Base-by-base conservation (phyloP, 768 basidiomycete genomes). In the Leucogyrophana mollusca region DNA sequence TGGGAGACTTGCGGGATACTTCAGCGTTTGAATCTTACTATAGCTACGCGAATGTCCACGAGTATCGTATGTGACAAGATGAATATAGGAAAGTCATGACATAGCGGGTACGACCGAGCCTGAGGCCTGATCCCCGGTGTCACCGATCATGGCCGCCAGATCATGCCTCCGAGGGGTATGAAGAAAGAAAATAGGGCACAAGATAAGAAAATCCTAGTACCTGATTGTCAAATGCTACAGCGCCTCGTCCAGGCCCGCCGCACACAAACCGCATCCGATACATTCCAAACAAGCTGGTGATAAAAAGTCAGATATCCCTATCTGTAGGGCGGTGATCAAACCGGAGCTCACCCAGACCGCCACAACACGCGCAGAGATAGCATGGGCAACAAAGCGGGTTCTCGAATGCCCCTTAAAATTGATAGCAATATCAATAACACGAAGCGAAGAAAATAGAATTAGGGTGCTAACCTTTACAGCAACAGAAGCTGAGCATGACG, bases 351-450 rank as follows among this genome's bases (percentile, higher is more conserved):
- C 82, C 79, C 14, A 85, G 70, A 32, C 84, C 84, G 46, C 84
- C 83, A 46, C 83, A 85, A 59, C 82, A 85, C 4, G 84, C 84
- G 51, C 84, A 86, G 7, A 85, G 69, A 59, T 87, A 87, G 56
- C 84, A 85, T 1, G 84, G 84, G 53, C 82, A 84, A 53, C 82
- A 85, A 0, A 76, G 65, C 2, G 83, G 83, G 47, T 86, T 86
- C 49, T 78, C 56, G 55, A 83, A 85, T 0, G 76, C 59, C 13
- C 76, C 79, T 80, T 39, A 17, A 38, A 42, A 47, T 10, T 18
- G 34, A 24, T 32, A 38, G 36, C 17, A 23, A 27, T 38, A 20
- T 21, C 23, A 34, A n/a, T 9, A 34, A 24, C 8, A 25, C 14
- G 32, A n/a, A 17, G 13, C 34, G 9, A 40, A 24, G 14, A 32